Base-by-base conservation (phyloP, 768 basidiomycete species). In the Lentinula sp. region DNA sequence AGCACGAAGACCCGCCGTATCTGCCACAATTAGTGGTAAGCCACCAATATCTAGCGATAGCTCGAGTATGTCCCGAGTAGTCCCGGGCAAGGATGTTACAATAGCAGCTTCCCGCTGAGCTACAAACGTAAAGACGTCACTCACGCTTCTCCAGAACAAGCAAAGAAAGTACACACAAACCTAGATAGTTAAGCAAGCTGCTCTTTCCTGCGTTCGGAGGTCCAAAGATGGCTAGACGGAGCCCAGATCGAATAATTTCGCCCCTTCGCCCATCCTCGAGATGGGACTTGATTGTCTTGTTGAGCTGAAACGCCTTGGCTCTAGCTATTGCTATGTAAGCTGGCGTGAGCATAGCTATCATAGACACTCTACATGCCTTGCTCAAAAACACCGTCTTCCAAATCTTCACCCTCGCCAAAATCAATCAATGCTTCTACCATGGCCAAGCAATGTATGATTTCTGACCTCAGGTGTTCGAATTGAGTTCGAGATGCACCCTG, bases 151-250 rank as follows among this genome's bases (percentile, higher is more conserved):
- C 59, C 42, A 45, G 40, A 45, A 55, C 13, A 34, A 60, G 39
- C 10, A 23, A 60, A 59, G 23, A 11, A 39, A 16, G 35, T 31
- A n/a, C 15, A 9, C 21, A 52, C 21, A 13, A 65, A 88, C 93
- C 90, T 11, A 96, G 76, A 69, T 86, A 93, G 67, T 96, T 96
- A 51, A 93, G 78, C 18, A 94, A 71, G 67, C 88, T 91, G 68
- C 91, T 94, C 75, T 96, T 97, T n/a, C 94, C 95, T 1, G 89
- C 93, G 66, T 97, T 97, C 0, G 95, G 91, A 23, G 93, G 92
- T 0, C 94, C 94, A 67, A 95, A 94, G 42, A 97, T 95, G 13
- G 91, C 88, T 8, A 96, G 77, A 49, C 84, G 85, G 52, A 95
- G 82, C 2, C 94, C 95, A 1, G 85, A 83, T 11, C 92, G 85